Percentiles rank a stretch among this genome's conserved stretches.
Evolutionary conservation across 108 stramenopile species (phyloP).

Genomic region (Schizochytrium sp.): DNA sequence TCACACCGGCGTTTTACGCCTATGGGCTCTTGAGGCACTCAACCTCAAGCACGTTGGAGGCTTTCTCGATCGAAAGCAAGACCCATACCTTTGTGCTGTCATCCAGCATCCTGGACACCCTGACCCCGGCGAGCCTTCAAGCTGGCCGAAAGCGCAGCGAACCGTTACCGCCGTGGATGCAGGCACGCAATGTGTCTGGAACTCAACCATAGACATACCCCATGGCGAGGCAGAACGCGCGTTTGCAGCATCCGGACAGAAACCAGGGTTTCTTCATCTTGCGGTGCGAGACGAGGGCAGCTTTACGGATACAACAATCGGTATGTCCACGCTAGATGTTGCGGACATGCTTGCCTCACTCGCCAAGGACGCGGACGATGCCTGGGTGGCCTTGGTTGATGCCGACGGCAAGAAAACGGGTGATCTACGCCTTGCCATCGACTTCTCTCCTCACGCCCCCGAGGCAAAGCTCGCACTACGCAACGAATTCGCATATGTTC

Average conservation of each 20-base stretch:
- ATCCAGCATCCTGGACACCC: neutral
- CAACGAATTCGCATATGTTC: neutral
- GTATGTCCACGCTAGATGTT: neutral
- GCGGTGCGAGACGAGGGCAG: neutral
- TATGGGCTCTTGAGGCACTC: neutral
- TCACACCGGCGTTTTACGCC: neutral
- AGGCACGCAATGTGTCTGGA: neutral
- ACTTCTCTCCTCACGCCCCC: neutral
- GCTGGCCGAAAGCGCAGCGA: neutral
- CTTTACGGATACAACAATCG: neutral
- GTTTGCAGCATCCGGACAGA: neutral
- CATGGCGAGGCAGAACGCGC: neutral
- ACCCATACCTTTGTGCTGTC: neutral
- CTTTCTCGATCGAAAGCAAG: neutral
- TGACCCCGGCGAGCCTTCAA: neutral
- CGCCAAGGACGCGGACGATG: neutral
- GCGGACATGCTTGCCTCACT: neutral
- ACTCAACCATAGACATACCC: neutral
- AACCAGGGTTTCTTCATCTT: neutral
- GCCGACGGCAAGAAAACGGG: neutral
- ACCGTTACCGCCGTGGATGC: neutral
- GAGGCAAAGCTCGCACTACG: neutral
- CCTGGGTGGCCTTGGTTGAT: neutral
- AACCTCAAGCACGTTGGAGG: neutral
- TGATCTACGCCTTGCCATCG: neutral